These are phyloP conservation scores for Martiniozyma asiatica DNA, from an alignment of 1,139 yeast species.

Conservation along the genomic window DNA sequence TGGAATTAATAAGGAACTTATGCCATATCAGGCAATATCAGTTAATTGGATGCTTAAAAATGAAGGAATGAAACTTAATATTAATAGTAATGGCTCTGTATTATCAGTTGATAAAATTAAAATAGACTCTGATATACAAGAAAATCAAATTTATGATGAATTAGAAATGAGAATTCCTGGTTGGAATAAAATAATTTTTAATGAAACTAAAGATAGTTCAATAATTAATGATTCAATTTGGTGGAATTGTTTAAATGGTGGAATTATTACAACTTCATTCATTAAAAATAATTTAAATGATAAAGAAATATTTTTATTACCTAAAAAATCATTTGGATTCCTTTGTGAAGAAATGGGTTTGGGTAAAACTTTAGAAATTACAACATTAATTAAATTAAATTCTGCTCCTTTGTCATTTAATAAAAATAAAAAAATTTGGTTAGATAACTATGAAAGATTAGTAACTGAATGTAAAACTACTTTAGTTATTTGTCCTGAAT, in stretches of 20 bases:
- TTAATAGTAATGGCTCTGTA: conserved; percentile 9
- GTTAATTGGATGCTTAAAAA: conserved; percentile 51
- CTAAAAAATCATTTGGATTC: conserved; percentile 46
- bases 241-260: conserved; percentile 40
- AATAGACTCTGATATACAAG: conserved; percentile 6
- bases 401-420: no score
- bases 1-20: conserved; percentile 13
- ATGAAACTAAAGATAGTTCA: not conserved
- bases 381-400: conserved; percentile 52
- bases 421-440: conserved; percentile 25
- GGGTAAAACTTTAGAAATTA: conserved; percentile 83
- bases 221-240: conserved; percentile 21
- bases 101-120: conserved; percentile 3
- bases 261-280: conserved; percentile 27
- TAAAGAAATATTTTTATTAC: conserved; percentile 3
- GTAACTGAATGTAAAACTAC: conserved; percentile 57
- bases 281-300: conserved; percentile 21
- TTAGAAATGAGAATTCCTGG: conserved; percentile 39
- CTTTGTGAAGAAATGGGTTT: conserved; percentile 94
- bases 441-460: conserved; percentile 30
- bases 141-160: conserved; percentile 14
- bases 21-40: conserved; percentile 47
- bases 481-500: conserved; percentile 71
- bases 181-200: conserved; percentile 29
- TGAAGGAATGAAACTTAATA: conserved; percentile 39